Percentiles rank a stretch among this genome's conserved stretches.
These are phyloP conservation scores for Akebia trifoliata DNA, from an alignment of 164 flowering plant genomes.

Conservation along the genomic window DNA sequence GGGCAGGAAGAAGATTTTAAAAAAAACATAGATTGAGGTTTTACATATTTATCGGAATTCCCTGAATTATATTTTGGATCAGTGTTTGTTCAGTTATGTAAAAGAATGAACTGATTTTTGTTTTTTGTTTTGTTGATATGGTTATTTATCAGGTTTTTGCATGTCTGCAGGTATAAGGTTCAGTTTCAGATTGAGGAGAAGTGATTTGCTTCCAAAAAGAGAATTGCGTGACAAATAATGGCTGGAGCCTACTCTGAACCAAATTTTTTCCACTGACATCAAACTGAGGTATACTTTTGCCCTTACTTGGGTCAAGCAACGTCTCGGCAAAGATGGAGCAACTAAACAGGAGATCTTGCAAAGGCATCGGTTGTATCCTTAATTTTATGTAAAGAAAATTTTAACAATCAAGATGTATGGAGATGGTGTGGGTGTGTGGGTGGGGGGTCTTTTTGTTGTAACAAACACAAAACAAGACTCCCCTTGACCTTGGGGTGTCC, in stretches of 20 bases:
- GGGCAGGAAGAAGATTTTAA: too few species aligned
- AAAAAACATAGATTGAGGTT: too few species aligned
- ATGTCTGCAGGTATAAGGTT: slow-evolving; percentile 50
- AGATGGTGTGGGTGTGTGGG: too few species aligned
- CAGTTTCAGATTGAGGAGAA: slow-evolving; percentile 53
- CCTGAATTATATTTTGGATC: too few species aligned
- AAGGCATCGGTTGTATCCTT: not conserved
- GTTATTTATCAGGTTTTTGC: not conserved
- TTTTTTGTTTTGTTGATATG: not conserved
- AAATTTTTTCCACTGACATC: not conserved
- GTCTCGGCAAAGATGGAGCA: too few species aligned
- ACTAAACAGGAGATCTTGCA: not conserved
- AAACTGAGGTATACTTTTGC: not conserved
- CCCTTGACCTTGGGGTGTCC: not conserved
- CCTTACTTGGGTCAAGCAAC: too few species aligned
- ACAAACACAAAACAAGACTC: not conserved
- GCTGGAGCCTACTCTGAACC: not conserved
- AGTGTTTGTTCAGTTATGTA: too few species aligned
- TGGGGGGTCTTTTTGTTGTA: not conserved
- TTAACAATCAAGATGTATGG: too few species aligned
- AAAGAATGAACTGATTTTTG: not conserved
- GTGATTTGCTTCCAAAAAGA: slow-evolving; percentile 70
- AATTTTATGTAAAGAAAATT: not conserved
- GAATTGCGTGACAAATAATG: slow-evolving; percentile 64
- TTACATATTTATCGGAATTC: too few species aligned